Base-by-base conservation (phyloP, 139 green algal species). In the Coelastrella sp. region DNA sequence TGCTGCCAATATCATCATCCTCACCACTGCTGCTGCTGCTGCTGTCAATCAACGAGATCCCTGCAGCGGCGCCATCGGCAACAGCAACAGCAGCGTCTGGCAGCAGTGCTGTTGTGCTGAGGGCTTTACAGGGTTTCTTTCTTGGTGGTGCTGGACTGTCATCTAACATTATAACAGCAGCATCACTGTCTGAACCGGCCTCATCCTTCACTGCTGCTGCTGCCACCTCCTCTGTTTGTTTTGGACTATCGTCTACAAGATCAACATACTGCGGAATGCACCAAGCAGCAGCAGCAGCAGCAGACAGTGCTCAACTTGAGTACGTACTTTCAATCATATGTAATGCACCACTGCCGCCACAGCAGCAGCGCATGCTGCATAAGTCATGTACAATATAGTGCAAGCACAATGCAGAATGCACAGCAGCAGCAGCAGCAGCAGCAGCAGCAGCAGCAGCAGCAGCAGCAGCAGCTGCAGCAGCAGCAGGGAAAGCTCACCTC, bases 11-110 rank as follows among this genome's bases (percentile, higher is more conserved):
- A 17, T 23, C 66, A 15, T 43, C 71, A 53, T 79, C 48, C 5
- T 67, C 51, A 25, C 17, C 75, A 35, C 7, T 51, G 35, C 68
- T 45, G 35, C 66, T 76, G n/a, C 38, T 81, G 73, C 73, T 81
- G 43, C 73, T 59, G 37, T 35, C 72, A 60, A 48, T 48, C 62
- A 59, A 50, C 50, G 72, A 27, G 13, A 62, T 37, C 25, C 57
- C 68, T 5, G 27, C 37, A 53, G 68, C 27, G 34, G 23, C 38
- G 38, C 45, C 27, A n/a, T 21, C 37, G 40, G 37, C 68, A 77
- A 38, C 68, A 77, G 68, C 40, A 77, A 38, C 68, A 82, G 50
- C 32, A 71, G 32, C 34, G 53, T 64, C 21, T 64, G 21, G 53
- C 53, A 64, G 53, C 53, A 64, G 53, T 0, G 53, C 27, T 27